Base-by-base conservation (phyloP, 75 land plant genomes). In the Pinus tabuliformis region DNA sequence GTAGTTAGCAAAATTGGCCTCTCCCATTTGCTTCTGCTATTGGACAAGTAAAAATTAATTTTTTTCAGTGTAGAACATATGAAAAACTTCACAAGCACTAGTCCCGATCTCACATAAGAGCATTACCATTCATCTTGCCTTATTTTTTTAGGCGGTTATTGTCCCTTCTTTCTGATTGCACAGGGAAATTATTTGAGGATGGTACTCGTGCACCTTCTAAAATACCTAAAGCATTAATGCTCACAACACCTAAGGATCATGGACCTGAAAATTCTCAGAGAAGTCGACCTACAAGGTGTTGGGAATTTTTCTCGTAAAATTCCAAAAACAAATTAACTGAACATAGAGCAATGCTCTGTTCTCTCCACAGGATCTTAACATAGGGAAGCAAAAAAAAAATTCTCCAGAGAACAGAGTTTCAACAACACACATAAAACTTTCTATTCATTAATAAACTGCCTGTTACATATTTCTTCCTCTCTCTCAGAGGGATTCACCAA, bases 211-310 rank as follows among this genome's bases (percentile, higher is more conserved):
- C 45, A 42, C 45, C 45, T 42, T 42, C 5, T 42, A 5, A 42
- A 42, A 42, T 5, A 6, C 45, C 4, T 6, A 42, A 42, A 42
- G 0, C 45, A 42, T 42, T 42, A 42, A 42, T 42, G 5, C 80
- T 91, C 61, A 97, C 99, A 28, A 76, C 80, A 59, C 99, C 99
- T 12, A 94, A 84, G 74, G 92, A 90, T 63, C 98, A 95, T 57
- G 84, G 85, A 37, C 86, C 94, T 0, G 83, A 78, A 70, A 97
- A 97, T 24, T 81, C 90, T 58, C 77, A 78, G 45, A 83, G 99
- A 68, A 83, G 89, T 26, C 87, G 91, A 59, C 86, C 87, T 16
- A 45, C 86, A 37, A 89, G 91, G 98, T 89, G 52, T 42, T 5
- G 0, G 45, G 5, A 42, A 42, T 42, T n/a, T n/a, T n/a, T n/a